phyloP scores from a whole-genome alignment of 192 early-diverging fungal genomes.

The Coemansia sp. region DNA sequence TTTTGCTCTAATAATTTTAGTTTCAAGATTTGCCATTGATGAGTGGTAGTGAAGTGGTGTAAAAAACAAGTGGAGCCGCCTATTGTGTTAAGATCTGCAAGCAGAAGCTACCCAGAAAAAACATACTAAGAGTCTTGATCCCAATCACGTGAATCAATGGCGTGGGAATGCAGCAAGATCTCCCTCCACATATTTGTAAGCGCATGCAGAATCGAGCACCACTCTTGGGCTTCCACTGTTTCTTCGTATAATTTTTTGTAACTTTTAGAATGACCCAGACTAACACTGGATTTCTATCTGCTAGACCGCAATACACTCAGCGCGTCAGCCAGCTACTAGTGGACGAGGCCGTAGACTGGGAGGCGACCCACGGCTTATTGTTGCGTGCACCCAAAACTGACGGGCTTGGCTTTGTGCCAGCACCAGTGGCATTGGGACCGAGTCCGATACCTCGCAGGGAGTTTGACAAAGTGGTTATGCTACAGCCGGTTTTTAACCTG shows the following conservation, averaged over 20 bases:
- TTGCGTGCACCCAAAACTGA: constrained; percentile 59
- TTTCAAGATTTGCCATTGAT: too few relatives aligned
- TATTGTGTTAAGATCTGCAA: neutral
- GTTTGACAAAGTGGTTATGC: constrained; percentile 68
- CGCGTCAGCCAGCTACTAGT: constrained; percentile 43
- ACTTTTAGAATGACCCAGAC: constrained; percentile 7
- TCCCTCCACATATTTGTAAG: neutral
- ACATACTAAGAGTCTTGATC: neutral
- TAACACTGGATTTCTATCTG: constrained; percentile 27
- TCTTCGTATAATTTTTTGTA: neutral
- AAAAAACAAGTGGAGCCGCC: too few relatives aligned
- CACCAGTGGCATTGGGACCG: constrained; percentile 84
- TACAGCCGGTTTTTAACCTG: constrained; percentile 79
- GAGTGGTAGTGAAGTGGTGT: too few relatives aligned
- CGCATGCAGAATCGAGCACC: neutral
- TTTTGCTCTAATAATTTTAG: too few relatives aligned
- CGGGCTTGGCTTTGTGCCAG: constrained; percentile 60
- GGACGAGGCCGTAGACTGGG: constrained; percentile 76
- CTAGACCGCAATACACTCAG: constrained; percentile 30
- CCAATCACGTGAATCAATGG: neutral
- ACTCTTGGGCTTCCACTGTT: neutral
- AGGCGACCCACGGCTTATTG: constrained; percentile 77
- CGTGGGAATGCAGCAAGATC: neutral
- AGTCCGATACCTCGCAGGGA: constrained; percentile 71
- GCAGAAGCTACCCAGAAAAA: neutral